Base-by-base conservation (phyloP, 768 basidiomycete genomes). In the Lentinula detonsa region DNA sequence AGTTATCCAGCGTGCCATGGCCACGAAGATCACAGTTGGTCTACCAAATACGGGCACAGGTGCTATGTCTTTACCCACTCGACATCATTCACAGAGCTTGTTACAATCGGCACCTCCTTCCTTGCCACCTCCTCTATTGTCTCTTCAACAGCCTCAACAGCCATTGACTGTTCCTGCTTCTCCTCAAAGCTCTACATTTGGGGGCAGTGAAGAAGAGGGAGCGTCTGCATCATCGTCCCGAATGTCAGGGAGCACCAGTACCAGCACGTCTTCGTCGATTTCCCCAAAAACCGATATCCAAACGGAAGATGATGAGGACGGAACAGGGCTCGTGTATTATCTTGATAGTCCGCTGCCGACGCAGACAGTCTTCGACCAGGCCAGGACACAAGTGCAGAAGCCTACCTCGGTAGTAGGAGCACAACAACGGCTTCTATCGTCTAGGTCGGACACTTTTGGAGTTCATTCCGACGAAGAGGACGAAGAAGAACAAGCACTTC, bases 151-250 rank as follows among this genome's bases (percentile, higher is more conserved):
- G 40, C 35, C 59, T 11, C 50, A n/a, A 40, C 50, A 16, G n/a
- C 49, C 50, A 37, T 28, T 49, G 3, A 33, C 21, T n/a, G 39
- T 60, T 10, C 59, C 74, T 15, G 73, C 78, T 4, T 83, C 84
- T 6, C 84, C 85, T 5, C 71, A 78, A 40, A 78, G 78, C 61
- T 79, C 80, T 11, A 76, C 77, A 35, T 84, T 77, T 59, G 80
- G 77, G 18, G 57, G 59, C 52, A 75, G 75, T 57, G 76, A 77
- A 49, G 77, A 75, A 57, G 73, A 73, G 16, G 75, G 75, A 34
- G 64, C 56, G 28, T 75, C 72, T 2, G 74, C 72, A 16, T 77
- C 78, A 6, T 65, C 69, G 2, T 77, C 79, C 5, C 49, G 16
- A 37, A 59, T 43, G 33, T 60, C 49, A 43, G 62, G 49, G n/a